Evolutionary conservation across 805 yeast species (phyloP).

Genomic region (Cephaloascus albidus): DNA sequence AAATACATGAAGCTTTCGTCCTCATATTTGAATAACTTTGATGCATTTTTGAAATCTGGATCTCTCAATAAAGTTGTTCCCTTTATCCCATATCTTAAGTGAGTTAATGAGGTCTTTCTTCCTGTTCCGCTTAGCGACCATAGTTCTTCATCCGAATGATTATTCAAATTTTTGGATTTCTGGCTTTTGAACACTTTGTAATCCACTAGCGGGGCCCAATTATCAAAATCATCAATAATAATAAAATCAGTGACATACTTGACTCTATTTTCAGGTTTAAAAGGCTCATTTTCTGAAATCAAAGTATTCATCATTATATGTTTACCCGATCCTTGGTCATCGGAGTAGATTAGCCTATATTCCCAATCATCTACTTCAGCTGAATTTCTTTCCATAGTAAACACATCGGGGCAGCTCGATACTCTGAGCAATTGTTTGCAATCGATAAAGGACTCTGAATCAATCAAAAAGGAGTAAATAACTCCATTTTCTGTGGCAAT

Average conservation of each 20-base stretch:
- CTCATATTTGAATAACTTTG: slow-evolving; percentile 8
- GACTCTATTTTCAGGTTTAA: slow-evolving; percentile 4
- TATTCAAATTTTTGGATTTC: slow-evolving; percentile 2
- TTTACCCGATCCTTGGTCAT: slow-evolving; percentile 29
- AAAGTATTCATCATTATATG: slow-evolving; percentile 19
- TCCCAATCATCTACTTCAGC: slow-evolving; percentile 3
- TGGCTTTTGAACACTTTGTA: slow-evolving; percentile 17
- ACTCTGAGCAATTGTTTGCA: slow-evolving; percentile 22
- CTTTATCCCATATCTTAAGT: slow-evolving; percentile 21
- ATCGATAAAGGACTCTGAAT: slow-evolving; percentile 8
- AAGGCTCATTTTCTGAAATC: slow-evolving; percentile 5
- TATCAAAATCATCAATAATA: slow-evolving; percentile 18
- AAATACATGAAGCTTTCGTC: slow-evolving; percentile 13
- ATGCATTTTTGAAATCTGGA: slow-evolving; percentile 20
- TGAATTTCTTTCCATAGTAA: slow-evolving; percentile 14
- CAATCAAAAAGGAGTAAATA: slow-evolving; percentile 18
- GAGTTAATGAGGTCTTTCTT: slow-evolving; percentile 20
- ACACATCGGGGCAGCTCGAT: slow-evolving; percentile 23
- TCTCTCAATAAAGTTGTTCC: slow-evolving; percentile 15
- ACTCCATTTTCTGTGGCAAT: slow-evolving; percentile 25
- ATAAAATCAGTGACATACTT: slow-evolving; percentile 1
- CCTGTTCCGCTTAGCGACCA: slow-evolving; percentile 32
- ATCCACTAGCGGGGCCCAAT: slow-evolving; percentile 42
- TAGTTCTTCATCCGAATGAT: slow-evolving; percentile 22
- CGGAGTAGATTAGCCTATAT: slow-evolving; percentile 23